Evolutionary conservation across 2,329 filamentous ascomycete genomes (phyloP).

Genomic region (Alternaria atra): DNA sequence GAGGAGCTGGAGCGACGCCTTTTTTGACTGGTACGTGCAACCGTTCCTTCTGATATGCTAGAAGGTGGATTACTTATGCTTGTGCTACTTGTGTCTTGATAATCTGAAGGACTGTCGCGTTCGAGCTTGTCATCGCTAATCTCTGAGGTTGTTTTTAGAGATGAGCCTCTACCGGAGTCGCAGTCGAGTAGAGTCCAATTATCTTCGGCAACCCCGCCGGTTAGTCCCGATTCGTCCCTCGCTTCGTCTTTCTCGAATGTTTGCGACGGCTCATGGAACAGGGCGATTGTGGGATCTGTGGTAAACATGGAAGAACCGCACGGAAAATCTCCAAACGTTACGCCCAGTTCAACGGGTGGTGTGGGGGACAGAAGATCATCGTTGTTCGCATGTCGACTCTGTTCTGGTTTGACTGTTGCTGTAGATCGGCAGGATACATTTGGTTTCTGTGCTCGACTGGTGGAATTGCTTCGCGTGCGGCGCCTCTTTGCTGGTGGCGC

Average conservation of each 20-base stretch:
- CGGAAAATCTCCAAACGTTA: conserved; percentile 44
- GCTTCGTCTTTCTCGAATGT: neutral
- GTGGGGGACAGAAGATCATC: conserved; percentile 10
- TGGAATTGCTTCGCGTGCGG: conserved; percentile 33
- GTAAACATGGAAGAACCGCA: conserved; percentile 27
- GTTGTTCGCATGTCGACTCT: neutral
- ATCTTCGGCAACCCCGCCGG: conserved; percentile 23
- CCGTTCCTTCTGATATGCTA: conserved; percentile 13
- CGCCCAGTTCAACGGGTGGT: conserved; percentile 27
- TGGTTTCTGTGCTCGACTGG: conserved; percentile 6
- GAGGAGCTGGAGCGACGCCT: conserved; percentile 37
- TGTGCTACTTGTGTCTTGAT: conserved; percentile 3
- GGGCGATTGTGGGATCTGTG: conserved; percentile 6
- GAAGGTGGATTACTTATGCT: conserved; percentile 6
- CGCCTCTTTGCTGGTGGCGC: conserved; percentile 42
- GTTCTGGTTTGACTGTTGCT: neutral
- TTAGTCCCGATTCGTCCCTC: conserved; percentile 1
- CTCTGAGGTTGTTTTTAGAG: conserved; percentile 36
- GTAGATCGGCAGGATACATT: conserved; percentile 5
- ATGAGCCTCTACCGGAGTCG: conserved; percentile 40
- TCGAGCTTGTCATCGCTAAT: conserved; percentile 25
- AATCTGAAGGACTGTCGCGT: conserved; percentile 17
- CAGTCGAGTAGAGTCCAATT: conserved; percentile 21
- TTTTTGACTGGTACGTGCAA: conserved; percentile 31
- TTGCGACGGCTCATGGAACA: conserved; percentile 9